Conservation (phyloP, 2,329 filamentous ascomycete genomes). For the Didymella segeticola region DNA sequence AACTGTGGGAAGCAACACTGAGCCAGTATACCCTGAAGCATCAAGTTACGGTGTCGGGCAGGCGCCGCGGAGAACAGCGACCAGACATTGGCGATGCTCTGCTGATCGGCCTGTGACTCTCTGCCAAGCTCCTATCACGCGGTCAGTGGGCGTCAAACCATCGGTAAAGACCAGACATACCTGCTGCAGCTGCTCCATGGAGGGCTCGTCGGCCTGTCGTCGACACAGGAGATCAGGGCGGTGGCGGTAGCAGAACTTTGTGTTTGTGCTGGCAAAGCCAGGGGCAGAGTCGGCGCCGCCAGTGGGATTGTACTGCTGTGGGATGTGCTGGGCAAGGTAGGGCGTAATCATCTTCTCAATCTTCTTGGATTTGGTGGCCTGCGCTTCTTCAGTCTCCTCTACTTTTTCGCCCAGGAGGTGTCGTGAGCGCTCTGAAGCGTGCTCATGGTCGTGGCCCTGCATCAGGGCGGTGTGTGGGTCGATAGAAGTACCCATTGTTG, state of each 20-base stretch:
- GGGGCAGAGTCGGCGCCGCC: slow-evolving; percentile 51
- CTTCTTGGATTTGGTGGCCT: slow-evolving; percentile 59
- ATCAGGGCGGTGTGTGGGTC: slow-evolving; percentile 45
- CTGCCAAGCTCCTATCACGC: slow-evolving; percentile 74
- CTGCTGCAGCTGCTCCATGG: slow-evolving; percentile 93
- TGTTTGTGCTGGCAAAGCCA: slow-evolving; percentile 65
- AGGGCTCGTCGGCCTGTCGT: slow-evolving; percentile 89
- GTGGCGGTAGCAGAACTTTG: slow-evolving; percentile 95
- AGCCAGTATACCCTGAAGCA: slow-evolving; percentile 94
- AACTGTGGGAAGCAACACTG: slow-evolving; percentile 98
- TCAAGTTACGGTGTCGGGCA: slow-evolving; percentile 89
- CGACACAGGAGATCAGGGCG: slow-evolving; percentile 92
- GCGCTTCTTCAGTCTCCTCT: slow-evolving; percentile 37
- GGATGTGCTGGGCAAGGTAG: slow-evolving; percentile 90
- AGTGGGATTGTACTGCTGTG: slow-evolving; percentile 82
- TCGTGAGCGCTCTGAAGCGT: slow-evolving; percentile 38
- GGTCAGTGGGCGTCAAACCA: slow-evolving; percentile 31
- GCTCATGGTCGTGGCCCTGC: slow-evolving; percentile 48
- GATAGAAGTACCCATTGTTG: slow-evolving; percentile 19
- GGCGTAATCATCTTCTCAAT: slow-evolving; percentile 82
- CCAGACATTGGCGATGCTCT: slow-evolving; percentile 97
- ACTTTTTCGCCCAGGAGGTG: slow-evolving; percentile 34
- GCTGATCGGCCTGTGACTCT: slow-evolving; percentile 83
- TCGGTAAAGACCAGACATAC: slow-evolving; percentile 55
- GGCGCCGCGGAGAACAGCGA: slow-evolving; percentile 96